phyloP scores from a whole-genome alignment of 2,329 filamentous ascomycete genomes.

The Metarhizium robertsii region DNA sequence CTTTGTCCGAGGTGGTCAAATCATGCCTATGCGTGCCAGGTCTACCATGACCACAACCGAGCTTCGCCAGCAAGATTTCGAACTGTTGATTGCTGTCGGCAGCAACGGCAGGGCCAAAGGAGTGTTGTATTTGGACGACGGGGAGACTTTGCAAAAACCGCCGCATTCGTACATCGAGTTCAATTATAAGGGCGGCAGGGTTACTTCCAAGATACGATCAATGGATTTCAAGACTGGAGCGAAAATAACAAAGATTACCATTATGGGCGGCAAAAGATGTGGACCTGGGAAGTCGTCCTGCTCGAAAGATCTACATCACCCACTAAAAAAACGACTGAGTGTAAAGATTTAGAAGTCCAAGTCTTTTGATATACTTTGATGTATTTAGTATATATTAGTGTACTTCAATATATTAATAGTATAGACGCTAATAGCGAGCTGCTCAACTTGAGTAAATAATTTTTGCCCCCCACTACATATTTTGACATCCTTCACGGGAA shows the following conservation, averaged over 20 bases:
- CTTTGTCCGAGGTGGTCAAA: conserved; percentile 52
- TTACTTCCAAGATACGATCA: conserved; percentile 29
- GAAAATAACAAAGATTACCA: conserved; percentile 4
- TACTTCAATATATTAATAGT: no score
- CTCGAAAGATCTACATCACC: not conserved
- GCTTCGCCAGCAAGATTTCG: conserved; percentile 55
- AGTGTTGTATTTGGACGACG: conserved; percentile 66
- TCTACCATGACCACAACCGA: conserved; percentile 52
- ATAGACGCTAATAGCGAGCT: no score
- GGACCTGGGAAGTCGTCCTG: not conserved
- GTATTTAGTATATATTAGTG: no score
- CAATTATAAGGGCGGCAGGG: conserved; percentile 39
- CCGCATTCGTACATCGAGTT: conserved; percentile 30
- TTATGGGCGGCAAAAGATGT: not conserved
- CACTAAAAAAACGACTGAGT: no score
- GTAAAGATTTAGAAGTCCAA: no score
- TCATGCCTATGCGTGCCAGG: conserved; percentile 48
- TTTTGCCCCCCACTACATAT: no score
- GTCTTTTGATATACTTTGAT: no score
- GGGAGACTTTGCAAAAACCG: conserved; percentile 40
- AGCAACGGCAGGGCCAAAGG: conserved; percentile 53
- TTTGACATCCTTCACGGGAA: no score
- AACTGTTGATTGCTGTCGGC: conserved; percentile 57
- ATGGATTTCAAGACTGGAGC: not conserved
- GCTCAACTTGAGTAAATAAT: no score